Base-by-base conservation (phyloP, 352 stramenopile genomes). In the Pythium coloratum region DNA sequence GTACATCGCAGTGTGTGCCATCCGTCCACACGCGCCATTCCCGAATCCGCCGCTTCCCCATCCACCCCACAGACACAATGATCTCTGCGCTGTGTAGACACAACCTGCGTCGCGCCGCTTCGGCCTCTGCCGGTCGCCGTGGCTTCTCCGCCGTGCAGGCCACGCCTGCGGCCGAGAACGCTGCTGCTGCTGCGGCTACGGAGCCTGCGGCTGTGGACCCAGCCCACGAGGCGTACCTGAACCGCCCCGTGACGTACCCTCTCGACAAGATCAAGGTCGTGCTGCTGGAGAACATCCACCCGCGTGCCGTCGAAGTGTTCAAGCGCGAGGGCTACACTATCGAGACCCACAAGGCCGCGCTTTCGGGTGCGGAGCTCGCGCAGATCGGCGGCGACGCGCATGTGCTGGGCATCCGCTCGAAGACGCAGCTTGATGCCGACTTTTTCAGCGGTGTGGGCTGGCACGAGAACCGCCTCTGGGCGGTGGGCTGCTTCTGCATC, bases 231-330 rank as follows among this genome's bases (percentile, higher is more conserved):
- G 18, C 69, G 55, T 91, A 93, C 64, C 56, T 93, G 20, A 62
- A 78, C n/a, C 85, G 85, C 0, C 81, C 82, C 10, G 84, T 91
- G 70, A 89, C 82, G 53, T 91, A 88, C 59, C 85, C 85, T 18
- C 71, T 93, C 26, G 72, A 91, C 63, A 91, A 92, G 73, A 78
- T 92, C 62, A 94, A 94, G 71, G 86, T 94, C 36, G 86, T 94
- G 42, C 74, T 94, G 49, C 67, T 94, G 51, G 86, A 94, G 62
- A 94, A 94, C 63, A 94, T 94, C 73, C 86, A 94, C 71, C 86
- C 86, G 53, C 82, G 82, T 16, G 83, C 86, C 30, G 81, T 87
- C 14, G 64, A 91, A 40, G 84, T 92, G 8, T 94, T 94, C 68
- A 76, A 90, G 74, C 81, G 80, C 34, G 83, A 94, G 71, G 84